Evolutionary conservation across 805 yeast genomes (phyloP), one percentile per base, ranked within the genome.

Genomic region (Metschnikowia picachoensis): DNA sequence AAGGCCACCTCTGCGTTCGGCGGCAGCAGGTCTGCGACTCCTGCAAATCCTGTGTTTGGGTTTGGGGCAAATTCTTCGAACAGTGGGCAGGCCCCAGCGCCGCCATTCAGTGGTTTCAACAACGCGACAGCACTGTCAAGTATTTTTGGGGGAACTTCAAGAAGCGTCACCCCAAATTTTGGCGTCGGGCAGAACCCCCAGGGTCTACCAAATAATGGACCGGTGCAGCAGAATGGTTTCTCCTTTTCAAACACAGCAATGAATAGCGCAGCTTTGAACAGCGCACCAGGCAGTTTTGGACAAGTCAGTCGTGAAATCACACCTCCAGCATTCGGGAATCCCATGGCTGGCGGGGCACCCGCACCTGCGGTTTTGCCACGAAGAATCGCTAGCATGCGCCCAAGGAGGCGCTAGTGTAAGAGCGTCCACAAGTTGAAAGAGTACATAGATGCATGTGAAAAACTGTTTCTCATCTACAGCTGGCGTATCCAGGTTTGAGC

Each of bases 341-440:
- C 48, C 8, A 45, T 45, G 41, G 20, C 28, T 10, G 43, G 31
- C 50, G 47, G 25, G 25, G 25, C 25, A 20, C 25, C 25, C 25
- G 25, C 25, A 20, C 25, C 41, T 41, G 33, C 35, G 39, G 53
- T 29, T 30, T 53, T 61, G 8, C 61, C 62, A 9, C 62, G 62
- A n/a, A 64, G 56, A 44, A 59, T 66, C 33, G 72, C 72, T 14
- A 67, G 59, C 39, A 65, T 66, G 68, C 58, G 72, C 39, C 62
- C 52, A 46, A 60, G 71, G 52, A 58, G 65, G 29, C 37, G 29
- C 10, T 28, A 20, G 25, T 20, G 25, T 20, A 20, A 20, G 7
- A 20, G 1, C 25, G 7, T 20, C 4, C 7, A 20, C 7, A 20
- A 5, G 4, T 20, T 20, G 25, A 20, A 20, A 20, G 7, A 5